Percentiles rank a stretch among this genome's conserved stretches.
phyloP scores from a whole-genome alignment of 2,329 filamentous ascomycete genomes.

The Phyllosticta citriasiana region DNA sequence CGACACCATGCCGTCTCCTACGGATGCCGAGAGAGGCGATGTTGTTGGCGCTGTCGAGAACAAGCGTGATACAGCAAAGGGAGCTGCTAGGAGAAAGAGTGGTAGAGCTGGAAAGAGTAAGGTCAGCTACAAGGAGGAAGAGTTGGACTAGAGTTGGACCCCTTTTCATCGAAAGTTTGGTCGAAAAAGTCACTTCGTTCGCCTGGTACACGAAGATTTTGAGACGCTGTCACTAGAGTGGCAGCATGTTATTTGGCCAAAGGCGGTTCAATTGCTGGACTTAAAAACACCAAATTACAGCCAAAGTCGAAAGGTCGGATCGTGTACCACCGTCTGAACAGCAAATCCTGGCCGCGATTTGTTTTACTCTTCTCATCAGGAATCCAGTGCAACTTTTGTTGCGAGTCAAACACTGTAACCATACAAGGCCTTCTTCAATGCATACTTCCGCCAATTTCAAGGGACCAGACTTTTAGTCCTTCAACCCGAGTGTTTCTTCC shows the following conservation, averaged over 20 bases:
- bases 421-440: neutral
- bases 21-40: constrained; percentile 23
- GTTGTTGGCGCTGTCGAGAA: neutral
- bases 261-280: too few relatives aligned
- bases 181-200: too few relatives aligned
- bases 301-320: neutral
- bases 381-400: neutral
- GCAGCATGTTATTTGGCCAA: too few relatives aligned
- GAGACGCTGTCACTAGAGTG: too few relatives aligned
- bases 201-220: too few relatives aligned
- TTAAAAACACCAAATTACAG: too few relatives aligned
- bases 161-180: too few relatives aligned
- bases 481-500: neutral
- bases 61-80: neutral
- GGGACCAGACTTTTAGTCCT: neutral
- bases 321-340: neutral
- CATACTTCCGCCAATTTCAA: neutral
- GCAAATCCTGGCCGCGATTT: neutral
- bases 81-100: constrained; percentile 4
- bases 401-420: neutral
- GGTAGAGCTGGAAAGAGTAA: constrained; percentile 10
- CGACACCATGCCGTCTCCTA: constrained; percentile 27
- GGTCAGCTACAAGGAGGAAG: constrained; percentile 28
- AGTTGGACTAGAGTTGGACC: constrained; percentile 1
- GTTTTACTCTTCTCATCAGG: neutral